Evolutionary conservation across 257 asterid genomes (phyloP).

Genomic region (Haberlea rhodopensis): DNA sequence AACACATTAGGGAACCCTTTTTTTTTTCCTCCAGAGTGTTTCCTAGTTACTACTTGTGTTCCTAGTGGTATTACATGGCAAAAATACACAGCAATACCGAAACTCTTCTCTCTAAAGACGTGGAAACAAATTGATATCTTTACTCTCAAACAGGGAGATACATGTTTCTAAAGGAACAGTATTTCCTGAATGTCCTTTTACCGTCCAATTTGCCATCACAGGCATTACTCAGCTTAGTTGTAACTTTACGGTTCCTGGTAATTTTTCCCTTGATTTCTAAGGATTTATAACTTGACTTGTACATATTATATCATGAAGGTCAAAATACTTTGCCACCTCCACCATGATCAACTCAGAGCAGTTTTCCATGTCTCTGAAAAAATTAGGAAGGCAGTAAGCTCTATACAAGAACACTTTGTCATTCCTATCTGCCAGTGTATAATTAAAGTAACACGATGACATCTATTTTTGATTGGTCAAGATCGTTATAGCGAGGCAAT

Average conservation of each 20-base stretch:
- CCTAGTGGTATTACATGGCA: background rate
- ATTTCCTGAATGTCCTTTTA: background rate
- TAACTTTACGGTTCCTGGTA: background rate
- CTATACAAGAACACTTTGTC: background rate
- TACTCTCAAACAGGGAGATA: background rate
- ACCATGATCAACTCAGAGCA: constrained; percentile 88
- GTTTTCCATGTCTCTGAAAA: constrained; percentile 91
- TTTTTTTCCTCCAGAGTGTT: background rate
- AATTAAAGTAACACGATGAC: background rate
- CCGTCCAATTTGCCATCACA: no score
- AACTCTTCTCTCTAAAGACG: background rate
- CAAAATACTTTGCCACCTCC: constrained; percentile 83
- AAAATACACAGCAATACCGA: background rate
- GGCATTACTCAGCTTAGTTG: background rate
- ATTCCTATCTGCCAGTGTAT: background rate
- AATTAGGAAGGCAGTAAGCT: constrained; percentile 85
- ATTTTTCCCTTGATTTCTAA: background rate
- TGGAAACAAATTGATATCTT: no score
- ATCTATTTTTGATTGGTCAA: constrained; percentile 24
- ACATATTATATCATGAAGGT: constrained; percentile 40
- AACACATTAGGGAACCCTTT: background rate
- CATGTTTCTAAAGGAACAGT: background rate
- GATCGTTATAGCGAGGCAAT: constrained; percentile 85
- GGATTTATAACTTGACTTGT: constrained; percentile 21
- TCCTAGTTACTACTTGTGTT: background rate